Conservation (phyloP, 2,329 filamentous ascomycete species). For the Aspergillus phoenicis region DNA sequence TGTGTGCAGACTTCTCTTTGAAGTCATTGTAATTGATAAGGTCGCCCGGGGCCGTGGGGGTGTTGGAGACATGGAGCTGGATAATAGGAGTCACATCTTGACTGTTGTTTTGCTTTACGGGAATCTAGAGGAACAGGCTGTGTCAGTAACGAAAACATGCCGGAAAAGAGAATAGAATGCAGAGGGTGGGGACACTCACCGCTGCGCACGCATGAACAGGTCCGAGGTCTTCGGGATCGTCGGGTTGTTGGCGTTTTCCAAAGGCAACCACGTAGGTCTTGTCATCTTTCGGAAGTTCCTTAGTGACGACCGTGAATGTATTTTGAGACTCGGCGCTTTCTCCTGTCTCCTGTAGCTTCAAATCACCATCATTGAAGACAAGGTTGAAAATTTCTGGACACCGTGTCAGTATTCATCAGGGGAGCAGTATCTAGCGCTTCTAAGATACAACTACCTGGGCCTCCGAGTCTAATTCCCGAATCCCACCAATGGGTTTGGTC, state of each 20-base stretch:
- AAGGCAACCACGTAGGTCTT: background rate
- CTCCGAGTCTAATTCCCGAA: background rate
- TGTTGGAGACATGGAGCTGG: background rate
- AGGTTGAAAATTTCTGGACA: background rate
- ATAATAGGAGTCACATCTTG: background rate
- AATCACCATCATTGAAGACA: accelerated
- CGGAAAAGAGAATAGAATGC: background rate
- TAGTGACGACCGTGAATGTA: background rate
- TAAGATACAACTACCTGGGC: background rate
- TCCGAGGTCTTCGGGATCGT: background rate
- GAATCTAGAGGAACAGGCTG: background rate
- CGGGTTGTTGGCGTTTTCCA: background rate
- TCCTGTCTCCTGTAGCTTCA: background rate
- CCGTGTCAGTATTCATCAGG: background rate
- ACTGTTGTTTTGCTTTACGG: background rate
- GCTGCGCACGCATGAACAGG: background rate
- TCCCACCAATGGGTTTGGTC: background rate
- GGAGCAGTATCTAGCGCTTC: background rate
- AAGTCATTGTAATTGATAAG: background rate
- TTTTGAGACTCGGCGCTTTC: accelerated
- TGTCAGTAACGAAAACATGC: background rate
- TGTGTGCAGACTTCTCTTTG: background rate
- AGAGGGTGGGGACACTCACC: background rate
- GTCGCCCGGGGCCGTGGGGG: background rate
- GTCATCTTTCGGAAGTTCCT: background rate